Percentiles rank a stretch among this genome's conserved stretches.
These are phyloP conservation scores for Bruguiera parviflora DNA, from an alignment of 345 rosid species.

Conservation along the genomic window DNA sequence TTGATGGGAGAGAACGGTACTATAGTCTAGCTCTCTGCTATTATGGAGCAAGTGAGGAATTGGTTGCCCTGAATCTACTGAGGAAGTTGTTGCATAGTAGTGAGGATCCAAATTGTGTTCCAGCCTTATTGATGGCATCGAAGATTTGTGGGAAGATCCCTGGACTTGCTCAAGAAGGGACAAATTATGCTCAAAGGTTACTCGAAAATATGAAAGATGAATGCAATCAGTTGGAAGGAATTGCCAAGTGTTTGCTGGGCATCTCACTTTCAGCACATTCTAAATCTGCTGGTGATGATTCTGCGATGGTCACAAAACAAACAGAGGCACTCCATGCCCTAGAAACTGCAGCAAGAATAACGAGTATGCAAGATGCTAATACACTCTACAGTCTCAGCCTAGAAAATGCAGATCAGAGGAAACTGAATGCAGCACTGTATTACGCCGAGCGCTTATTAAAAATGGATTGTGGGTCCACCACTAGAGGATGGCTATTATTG, in stretches of 20 bases:
- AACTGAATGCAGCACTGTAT: constrained; percentile 50
- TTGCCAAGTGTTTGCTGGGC: constrained; percentile 49
- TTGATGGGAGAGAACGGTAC: constrained; percentile 52
- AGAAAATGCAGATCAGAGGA: constrained; percentile 78
- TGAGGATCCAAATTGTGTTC: constrained; percentile 52
- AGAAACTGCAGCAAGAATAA: constrained; percentile 48
- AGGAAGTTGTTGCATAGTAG: constrained; percentile 46
- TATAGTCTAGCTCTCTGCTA: constrained; percentile 60
- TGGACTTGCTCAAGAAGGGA: constrained; percentile 59
- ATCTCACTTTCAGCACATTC: constrained; percentile 51
- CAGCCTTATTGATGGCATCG: constrained; percentile 62
- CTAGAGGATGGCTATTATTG: constrained; percentile 66
- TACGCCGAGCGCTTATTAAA: constrained; percentile 48
- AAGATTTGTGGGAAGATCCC: constrained; percentile 51
- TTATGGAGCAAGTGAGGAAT: constrained; percentile 56
- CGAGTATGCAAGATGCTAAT: constrained; percentile 42
- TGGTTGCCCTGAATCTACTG: constrained; percentile 62
- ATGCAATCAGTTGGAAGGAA: constrained; percentile 49
- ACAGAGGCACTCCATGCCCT: constrained; percentile 60
- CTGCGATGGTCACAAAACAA: constrained; percentile 46
- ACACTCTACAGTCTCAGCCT: constrained; percentile 58
- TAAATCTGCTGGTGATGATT: constrained; percentile 40
- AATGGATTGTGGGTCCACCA: constrained; percentile 53
- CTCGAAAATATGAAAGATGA: constrained; percentile 35
- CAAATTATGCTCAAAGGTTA: constrained; percentile 52